phyloP scores from a whole-genome alignment of 805 yeast genomes.

The Wickerhamomyces chambardii region DNA sequence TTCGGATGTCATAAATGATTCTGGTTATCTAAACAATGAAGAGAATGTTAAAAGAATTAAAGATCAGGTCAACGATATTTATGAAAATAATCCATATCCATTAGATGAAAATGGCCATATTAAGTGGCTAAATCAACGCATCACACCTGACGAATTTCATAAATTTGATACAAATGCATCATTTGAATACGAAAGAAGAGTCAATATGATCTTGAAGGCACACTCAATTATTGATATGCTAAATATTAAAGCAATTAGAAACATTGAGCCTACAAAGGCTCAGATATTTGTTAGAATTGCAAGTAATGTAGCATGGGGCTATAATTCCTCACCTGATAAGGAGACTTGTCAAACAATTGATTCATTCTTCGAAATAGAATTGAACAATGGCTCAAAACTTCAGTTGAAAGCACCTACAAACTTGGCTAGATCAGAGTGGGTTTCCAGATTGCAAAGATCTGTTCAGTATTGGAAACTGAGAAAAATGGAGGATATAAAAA shows the following conservation, averaged over 20 bases:
- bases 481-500: constrained; percentile 28
- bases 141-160: constrained; percentile 30
- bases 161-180: constrained; percentile 47
- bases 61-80: constrained; percentile 24
- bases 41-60: constrained; percentile 13
- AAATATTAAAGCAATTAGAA: constrained; percentile 30
- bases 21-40: constrained; percentile 20
- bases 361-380: constrained; percentile 42
- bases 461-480: constrained; percentile 52
- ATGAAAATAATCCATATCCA: constrained; percentile 45
- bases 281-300: constrained; percentile 20
- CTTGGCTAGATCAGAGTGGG: constrained; percentile 56
- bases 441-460: constrained; percentile 34
- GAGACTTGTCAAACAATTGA: constrained; percentile 23
- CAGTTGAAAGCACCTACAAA: constrained; percentile 48
- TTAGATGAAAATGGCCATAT: constrained; percentile 43
- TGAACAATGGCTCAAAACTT: constrained; percentile 35
- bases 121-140: constrained; percentile 44
- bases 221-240: constrained; percentile 54
- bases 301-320: constrained; percentile 18
- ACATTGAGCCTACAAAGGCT: constrained; percentile 19
- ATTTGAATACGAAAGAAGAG: constrained; percentile 56
- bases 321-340: no score
- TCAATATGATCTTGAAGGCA: constrained; percentile 45
- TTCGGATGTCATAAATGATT: constrained; percentile 6